Evolutionary conservation across 2,329 filamentous ascomycete genomes (phyloP), one percentile per base, ranked within the genome.

Genomic region (Raffaelea deltoideospora): DNA sequence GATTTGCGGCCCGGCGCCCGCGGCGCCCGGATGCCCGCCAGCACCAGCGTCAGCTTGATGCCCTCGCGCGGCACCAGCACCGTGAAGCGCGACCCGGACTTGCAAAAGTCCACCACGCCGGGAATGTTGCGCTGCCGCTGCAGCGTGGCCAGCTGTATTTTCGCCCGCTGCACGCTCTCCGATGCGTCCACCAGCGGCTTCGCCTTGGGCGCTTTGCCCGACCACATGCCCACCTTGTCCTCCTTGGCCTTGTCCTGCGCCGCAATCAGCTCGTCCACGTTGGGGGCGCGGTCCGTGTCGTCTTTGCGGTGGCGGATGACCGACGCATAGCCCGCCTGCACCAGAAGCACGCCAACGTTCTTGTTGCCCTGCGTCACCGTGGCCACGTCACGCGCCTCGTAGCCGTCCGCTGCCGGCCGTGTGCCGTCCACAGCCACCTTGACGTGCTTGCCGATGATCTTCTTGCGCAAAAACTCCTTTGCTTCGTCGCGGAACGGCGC

Each of bases 281-380:
- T 87, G 15, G 87, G 79, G 34, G 87, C 88, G 37, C 90, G 74
- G 57, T 98, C 90, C 4, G 84, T 84, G 52, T 98, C 90, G 51
- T 96, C 88, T 59, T 88, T 83, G 45, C 87, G 76, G 61, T 98
- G 90, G 43, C 90, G 79, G 50, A 98, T 92, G 9, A 98, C 90
- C 0, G 87, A 88, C 19, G 79, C 83, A 64, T 87, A 94, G 22
- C 90, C 90, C 46, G 82, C 83, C 60, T 95, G 84, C n/a, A 96
- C 85, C 28, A 96, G 65, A 36, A 72, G 56, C 28, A 96, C 60
- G 42, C 80, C 86, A 43, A 96, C 67, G 53, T 96, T 96, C 60
- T 87, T 90, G 58, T 79, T 79, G 53, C 82, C 83, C 36, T 80
- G 68, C 1, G 75, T 78, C 31, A 98, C 72, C 1, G 88, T 95